Evolutionary conservation across 73 alveolate genomes (phyloP).

Genomic region (Tetrahymena malaccensis): DNA sequence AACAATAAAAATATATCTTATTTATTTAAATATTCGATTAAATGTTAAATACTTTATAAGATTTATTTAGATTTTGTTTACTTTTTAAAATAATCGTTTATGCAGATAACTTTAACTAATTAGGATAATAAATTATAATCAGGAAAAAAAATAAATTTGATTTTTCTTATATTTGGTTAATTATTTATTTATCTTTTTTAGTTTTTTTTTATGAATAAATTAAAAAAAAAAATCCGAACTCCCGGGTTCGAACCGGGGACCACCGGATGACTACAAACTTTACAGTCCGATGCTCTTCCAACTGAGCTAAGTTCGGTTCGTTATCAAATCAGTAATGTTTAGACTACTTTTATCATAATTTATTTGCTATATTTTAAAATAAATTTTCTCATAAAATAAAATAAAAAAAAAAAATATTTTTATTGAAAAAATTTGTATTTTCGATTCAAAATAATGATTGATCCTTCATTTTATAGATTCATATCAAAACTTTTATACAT

Average conservation of each 20-base stretch:
- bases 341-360: not conserved
- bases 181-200: not conserved
- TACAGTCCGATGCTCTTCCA: slow-evolving; percentile 2
- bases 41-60: no score
- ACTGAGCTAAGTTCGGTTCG: slow-evolving; percentile 2
- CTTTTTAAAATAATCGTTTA: no score
- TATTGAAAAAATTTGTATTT: no score
- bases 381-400: not conserved
- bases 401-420: not conserved
- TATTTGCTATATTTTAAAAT: not conserved
- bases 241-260: slow-evolving; percentile 7
- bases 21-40: no score
- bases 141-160: not conserved
- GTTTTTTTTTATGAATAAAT: not conserved
- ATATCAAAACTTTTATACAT: no score
- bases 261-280: not conserved
- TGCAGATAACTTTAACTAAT: no score
- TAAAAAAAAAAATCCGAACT: not conserved
- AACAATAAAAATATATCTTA: no score
- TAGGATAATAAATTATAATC: no score
- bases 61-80: no score
- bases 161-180: not conserved
- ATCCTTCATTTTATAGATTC: no score
- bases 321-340: not conserved
- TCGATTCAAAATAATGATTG: no score